Evolutionary conservation across 352 stramenopile species (phyloP).

Genomic region (Globisporangium cederbergense): DNA sequence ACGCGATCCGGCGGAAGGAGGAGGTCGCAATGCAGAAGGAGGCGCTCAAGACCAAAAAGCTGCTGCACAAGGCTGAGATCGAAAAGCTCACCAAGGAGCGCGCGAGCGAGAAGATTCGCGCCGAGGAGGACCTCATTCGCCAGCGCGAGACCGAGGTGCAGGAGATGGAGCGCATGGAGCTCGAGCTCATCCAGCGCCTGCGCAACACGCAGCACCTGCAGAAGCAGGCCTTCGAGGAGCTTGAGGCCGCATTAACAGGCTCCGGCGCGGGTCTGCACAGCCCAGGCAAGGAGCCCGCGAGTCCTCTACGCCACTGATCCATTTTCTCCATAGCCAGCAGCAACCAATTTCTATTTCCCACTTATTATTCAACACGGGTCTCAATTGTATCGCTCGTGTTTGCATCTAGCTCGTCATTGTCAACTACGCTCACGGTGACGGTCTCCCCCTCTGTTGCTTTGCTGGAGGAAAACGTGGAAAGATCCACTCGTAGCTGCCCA

Average conservation of each 20-base stretch:
- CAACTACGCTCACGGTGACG: not conserved
- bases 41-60: conserved; percentile 58
- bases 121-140: conserved; percentile 60
- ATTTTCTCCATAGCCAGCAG: not conserved
- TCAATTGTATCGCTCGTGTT: not conserved
- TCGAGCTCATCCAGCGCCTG: conserved; percentile 78
- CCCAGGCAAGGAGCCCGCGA: conserved; percentile 26
- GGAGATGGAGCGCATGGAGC: conserved; percentile 78
- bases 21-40: conserved; percentile 70
- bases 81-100: conserved; percentile 71
- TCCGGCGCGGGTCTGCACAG: conserved; percentile 27
- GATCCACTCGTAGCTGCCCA: not conserved
- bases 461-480: not conserved
- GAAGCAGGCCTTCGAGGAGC: conserved; percentile 82
- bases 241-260: conserved; percentile 70
- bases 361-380: no score
- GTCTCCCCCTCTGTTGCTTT: no score
- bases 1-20: conserved; percentile 68
- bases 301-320: conserved; percentile 15
- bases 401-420: not conserved
- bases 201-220: conserved; percentile 84
- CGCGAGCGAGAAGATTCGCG: conserved; percentile 51
- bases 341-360: no score
- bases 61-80: conserved; percentile 63
- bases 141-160: conserved; percentile 65